Conservation (phyloP, 768 basidiomycete genomes). For the Phanerodontia chrysosporium region DNA sequence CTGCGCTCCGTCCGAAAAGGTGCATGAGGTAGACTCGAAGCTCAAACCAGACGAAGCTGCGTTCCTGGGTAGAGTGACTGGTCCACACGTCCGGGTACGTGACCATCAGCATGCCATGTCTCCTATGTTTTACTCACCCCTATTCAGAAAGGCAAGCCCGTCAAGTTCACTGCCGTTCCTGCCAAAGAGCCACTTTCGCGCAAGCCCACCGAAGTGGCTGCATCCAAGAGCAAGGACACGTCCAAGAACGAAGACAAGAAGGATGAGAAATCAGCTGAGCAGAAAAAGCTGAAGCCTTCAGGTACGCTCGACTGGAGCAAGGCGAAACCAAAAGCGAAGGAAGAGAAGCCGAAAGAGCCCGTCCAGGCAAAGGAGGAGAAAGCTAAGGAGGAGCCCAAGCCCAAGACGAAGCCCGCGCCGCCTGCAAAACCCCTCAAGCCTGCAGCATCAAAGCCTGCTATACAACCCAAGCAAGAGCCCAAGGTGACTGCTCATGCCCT, state of each 20-base stretch:
- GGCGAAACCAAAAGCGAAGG: conserved; percentile 41
- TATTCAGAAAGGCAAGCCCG: conserved; percentile 17
- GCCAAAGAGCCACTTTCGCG: conserved; percentile 6
- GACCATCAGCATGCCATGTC: too few relatives aligned
- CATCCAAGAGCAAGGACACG: conserved; percentile 3
- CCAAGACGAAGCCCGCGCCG: background rate
- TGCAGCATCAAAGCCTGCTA: background rate
- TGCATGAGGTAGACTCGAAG: conserved; percentile 30
- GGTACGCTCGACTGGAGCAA: conserved; percentile 65
- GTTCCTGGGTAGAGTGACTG: conserved; percentile 23
- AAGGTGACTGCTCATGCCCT: conserved; percentile 3
- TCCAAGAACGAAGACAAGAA: conserved; percentile 23
- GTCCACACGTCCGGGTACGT: conserved; percentile 25
- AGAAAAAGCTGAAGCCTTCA: conserved; percentile 25
- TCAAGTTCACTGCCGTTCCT: conserved; percentile 9
- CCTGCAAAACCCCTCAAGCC: background rate
- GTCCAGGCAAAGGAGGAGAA: conserved; percentile 13
- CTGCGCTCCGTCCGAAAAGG: conserved; percentile 29
- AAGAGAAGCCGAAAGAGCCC: conserved; percentile 8
- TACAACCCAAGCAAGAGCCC: background rate
- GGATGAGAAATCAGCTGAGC: background rate
- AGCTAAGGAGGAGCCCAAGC: conserved; percentile 10
- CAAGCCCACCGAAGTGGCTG: conserved; percentile 6
- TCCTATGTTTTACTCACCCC: background rate
- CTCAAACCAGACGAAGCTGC: conserved; percentile 15